Conservation (phyloP, 1,139 yeast genomes). For the Saccharomyces pastorianus region DNA sequence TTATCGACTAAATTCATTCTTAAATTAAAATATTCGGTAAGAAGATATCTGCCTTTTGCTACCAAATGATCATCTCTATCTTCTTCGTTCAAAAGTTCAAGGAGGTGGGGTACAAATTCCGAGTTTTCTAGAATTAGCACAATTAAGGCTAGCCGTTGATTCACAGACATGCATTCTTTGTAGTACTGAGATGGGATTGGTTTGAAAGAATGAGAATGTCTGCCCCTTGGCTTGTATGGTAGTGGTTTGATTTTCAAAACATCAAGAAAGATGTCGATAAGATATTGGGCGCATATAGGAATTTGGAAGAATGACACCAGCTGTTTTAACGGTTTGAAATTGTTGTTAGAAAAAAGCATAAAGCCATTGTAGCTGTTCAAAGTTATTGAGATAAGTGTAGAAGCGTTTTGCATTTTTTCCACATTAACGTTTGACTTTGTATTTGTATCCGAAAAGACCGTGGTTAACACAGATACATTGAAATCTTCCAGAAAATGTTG, state of each 20-base stretch:
- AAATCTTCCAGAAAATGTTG: conserved; percentile 47
- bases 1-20: conserved; percentile 41
- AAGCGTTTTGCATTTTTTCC: conserved; percentile 54
- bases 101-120: conserved; percentile 46
- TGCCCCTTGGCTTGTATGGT: conserved; percentile 41
- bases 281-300: conserved; percentile 53
- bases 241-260: conserved; percentile 53
- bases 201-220: conserved; percentile 15
- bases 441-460: conserved; percentile 57
- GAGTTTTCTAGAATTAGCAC: conserved; percentile 48
- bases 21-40: conserved; percentile 54
- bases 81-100: conserved; percentile 40
- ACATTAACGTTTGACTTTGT: conserved; percentile 39
- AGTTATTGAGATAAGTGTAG: conserved; percentile 51
- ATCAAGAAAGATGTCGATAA: conserved; percentile 67
- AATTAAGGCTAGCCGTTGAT: conserved; percentile 59
- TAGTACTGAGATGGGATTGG: conserved; percentile 25
- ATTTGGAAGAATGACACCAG: conserved; percentile 56
- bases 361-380: conserved; percentile 75
- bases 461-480: conserved; percentile 55
- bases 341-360: conserved; percentile 52
- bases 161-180: conserved; percentile 32
- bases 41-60: conserved; percentile 53
- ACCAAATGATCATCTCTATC: conserved; percentile 31
- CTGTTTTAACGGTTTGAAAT: conserved; percentile 50